Percentiles rank a stretch among this genome's conserved stretches.
Conservation (phyloP, 2,329 filamentous ascomycete genomes). For the Rutstroemia sp. region DNA sequence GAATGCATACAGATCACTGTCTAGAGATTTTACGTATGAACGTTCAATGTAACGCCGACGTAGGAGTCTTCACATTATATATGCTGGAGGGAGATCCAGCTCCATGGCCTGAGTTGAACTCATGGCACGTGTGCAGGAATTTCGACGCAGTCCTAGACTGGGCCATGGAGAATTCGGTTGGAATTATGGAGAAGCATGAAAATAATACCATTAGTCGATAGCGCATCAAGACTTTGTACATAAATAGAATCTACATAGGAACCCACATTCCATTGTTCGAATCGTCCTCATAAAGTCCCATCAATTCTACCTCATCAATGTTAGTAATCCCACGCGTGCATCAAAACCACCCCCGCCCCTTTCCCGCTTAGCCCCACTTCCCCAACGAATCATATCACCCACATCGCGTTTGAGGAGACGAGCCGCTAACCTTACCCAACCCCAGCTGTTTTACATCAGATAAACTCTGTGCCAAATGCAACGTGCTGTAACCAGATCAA, state of each 20-base stretch:
- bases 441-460: neutral
- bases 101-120: slow-evolving; percentile 49
- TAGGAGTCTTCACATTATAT: slow-evolving; percentile 48
- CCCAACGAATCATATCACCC: too few relatives aligned
- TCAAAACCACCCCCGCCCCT: too few relatives aligned
- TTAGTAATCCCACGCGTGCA: too few relatives aligned
- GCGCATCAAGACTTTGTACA: neutral
- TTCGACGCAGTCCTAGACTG: slow-evolving; percentile 44
- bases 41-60: slow-evolving; percentile 47
- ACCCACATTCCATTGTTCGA: neutral
- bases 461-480: neutral
- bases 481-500: neutral
- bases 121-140: slow-evolving; percentile 46
- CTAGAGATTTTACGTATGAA: slow-evolving; percentile 45
- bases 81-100: slow-evolving; percentile 36
- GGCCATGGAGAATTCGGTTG: slow-evolving; percentile 44
- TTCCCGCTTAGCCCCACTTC: too few relatives aligned
- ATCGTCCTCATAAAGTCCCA: neutral
- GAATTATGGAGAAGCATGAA: slow-evolving; percentile 25
- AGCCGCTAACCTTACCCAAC: too few relatives aligned
- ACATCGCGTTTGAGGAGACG: too few relatives aligned
- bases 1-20: slow-evolving; percentile 44
- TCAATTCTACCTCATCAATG: too few relatives aligned
- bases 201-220: slow-evolving; percentile 1
- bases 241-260: neutral